Evolutionary conservation across 2,329 filamentous ascomycete species (phyloP), one percentile per base, ranked within the genome.

Genomic region (Capronia epimyces): DNA sequence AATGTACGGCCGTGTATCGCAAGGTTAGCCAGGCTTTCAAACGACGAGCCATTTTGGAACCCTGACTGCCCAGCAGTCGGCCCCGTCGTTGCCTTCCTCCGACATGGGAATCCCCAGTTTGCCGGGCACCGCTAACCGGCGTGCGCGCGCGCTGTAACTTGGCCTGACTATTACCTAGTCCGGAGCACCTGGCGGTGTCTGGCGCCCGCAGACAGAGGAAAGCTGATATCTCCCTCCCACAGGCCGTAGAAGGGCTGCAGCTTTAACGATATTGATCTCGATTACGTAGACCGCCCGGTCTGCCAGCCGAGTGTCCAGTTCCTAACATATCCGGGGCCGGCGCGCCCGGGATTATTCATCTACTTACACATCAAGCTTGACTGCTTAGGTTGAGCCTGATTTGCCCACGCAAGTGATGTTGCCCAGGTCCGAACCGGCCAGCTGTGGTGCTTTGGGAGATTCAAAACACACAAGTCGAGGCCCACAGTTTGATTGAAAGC

Each of bases 401-500:
- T 52, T 45, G 54, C 43, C 21, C 44, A 51, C 48, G 50, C 21
- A 21, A 39, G 40, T 12, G 45, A 42, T 42, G 27, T 50, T 40
- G 51, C 42, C 22, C 21, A 45, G 36, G 22, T 34, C 54, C 32
- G 47, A 49, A 34, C 27, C 44, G 40, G 48, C 48, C 31, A 55
- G 32, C 36, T 45, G 32, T 43, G 41, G 27, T 49, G 34, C 34
- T 51, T 49, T 52, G 51, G 40, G 48, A 57, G 49, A 57, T 57
- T 57, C 55, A 57, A 55, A 55, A 50, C 55, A 50, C 55, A 54
- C 34, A 52, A 50, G 36, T 39, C 32, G 12, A 42, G 51, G 43
- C 39, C 55, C 55, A 57, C 55, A 50, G 31, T 55, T 57, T 55
- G 51, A 55, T 57, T 57, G 25, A 55, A 51, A 54, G 52, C 53